phyloP scores from a whole-genome alignment of 2,329 filamentous ascomycete genomes.

The Sporothrix pseudoabietina region DNA sequence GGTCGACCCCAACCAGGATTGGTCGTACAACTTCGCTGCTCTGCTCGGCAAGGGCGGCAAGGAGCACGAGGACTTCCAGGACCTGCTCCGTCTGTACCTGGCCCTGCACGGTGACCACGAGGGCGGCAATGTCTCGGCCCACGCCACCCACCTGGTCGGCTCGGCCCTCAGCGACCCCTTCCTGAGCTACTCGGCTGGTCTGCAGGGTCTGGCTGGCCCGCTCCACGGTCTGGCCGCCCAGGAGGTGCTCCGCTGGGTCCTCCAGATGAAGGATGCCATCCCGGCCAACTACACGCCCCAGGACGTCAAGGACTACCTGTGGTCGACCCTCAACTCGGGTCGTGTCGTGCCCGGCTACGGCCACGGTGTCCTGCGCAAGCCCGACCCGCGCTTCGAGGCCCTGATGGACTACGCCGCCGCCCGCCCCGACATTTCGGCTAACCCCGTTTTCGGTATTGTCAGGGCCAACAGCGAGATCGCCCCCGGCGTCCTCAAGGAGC shows the following conservation, averaged over 20 bases:
- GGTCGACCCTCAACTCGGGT: constrained; percentile 89
- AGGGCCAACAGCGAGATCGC: constrained; percentile 92
- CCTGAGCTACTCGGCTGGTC: constrained; percentile 92
- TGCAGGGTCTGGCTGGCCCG: constrained; percentile 93
- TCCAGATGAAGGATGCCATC: constrained; percentile 91
- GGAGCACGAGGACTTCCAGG: constrained; percentile 92
- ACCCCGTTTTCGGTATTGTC: constrained; percentile 92
- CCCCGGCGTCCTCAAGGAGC: constrained; percentile 84
- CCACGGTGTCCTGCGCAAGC: constrained; percentile 93
- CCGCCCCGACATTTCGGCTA: constrained; percentile 78
- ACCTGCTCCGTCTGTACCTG: constrained; percentile 89
- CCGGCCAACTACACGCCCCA: constrained; percentile 74
- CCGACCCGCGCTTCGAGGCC: constrained; percentile 93
- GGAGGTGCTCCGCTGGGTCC: constrained; percentile 94
- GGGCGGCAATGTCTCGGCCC: constrained; percentile 95
- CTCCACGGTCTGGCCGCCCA: constrained; percentile 90
- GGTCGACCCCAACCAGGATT: constrained; percentile 84
- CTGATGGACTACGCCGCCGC: constrained; percentile 92
- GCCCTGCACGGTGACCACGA: constrained; percentile 98
- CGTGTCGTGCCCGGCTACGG: constrained; percentile 94
- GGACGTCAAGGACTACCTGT: constrained; percentile 87
- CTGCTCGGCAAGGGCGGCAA: constrained; percentile 89
- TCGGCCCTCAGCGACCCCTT: constrained; percentile 93
- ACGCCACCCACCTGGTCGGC: constrained; percentile 91
- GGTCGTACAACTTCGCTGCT: constrained; percentile 97